Percentiles rank a stretch among this genome's conserved stretches.
phyloP scores from a whole-genome alignment of 768 basidiomycete species.

The Chalciporus sphaerocephalus region DNA sequence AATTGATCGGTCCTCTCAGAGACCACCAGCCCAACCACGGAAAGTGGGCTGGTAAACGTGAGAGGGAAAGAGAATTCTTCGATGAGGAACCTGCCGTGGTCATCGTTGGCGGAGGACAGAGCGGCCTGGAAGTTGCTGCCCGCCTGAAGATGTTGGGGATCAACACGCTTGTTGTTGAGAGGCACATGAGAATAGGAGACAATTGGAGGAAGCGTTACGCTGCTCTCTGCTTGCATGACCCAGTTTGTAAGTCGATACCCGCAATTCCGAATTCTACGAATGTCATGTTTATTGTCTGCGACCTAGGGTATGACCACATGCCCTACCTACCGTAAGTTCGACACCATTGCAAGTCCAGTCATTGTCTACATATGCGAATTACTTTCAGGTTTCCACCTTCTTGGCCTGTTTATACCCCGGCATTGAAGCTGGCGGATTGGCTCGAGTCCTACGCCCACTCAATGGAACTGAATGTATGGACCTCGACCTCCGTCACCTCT shows the following conservation, averaged over 20 bases:
- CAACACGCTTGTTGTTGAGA: constrained; percentile 21
- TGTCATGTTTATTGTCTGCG: background rate
- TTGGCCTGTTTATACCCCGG: constrained; percentile 58
- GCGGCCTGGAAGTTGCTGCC: constrained; percentile 55
- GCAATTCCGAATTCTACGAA: background rate
- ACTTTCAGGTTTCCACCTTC: constrained; percentile 47
- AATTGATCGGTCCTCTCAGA: constrained; percentile 42
- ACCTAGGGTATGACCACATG: constrained; percentile 44
- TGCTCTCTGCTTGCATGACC: constrained; percentile 30
- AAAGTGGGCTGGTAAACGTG: constrained; percentile 30
- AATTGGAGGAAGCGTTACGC: constrained; percentile 31
- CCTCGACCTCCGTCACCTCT: constrained; percentile 35
- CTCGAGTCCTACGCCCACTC: constrained; percentile 58
- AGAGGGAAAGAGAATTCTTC: constrained; percentile 25
- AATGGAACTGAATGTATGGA: constrained; percentile 65
- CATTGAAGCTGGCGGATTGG: constrained; percentile 59
- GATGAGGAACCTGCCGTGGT: constrained; percentile 50
- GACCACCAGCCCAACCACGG: constrained; percentile 35
- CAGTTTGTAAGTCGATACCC: constrained; percentile 25
- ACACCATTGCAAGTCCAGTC: background rate
- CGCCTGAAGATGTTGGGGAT: constrained; percentile 38
- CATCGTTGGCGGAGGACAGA: constrained; percentile 49
- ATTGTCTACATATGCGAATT: background rate
- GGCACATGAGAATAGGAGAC: constrained; percentile 27
- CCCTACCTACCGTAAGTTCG: constrained; percentile 50